Evolutionary conservation across 2,329 filamentous ascomycete genomes (phyloP).

Genomic region (Cercospora sojina): DNA sequence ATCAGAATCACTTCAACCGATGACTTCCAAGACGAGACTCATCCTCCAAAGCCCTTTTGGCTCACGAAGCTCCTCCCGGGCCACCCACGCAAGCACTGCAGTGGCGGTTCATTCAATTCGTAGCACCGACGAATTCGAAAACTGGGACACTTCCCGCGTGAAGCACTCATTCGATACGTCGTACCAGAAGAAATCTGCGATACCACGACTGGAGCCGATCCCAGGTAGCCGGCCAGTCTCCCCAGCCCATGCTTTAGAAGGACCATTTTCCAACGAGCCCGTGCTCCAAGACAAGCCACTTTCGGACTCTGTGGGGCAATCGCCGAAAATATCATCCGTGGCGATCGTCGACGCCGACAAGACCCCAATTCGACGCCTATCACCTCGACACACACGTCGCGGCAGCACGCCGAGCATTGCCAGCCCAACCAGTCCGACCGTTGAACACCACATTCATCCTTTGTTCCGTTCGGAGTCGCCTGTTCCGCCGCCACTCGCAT

Average conservation of each 20-base stretch:
- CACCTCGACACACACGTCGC: slow-evolving; percentile 13
- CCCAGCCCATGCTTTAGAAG: slow-evolving; percentile 60
- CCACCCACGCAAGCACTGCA: slow-evolving; percentile 34
- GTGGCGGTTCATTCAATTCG: slow-evolving; percentile 39
- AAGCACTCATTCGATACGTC: slow-evolving; percentile 62
- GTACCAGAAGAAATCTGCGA: slow-evolving; percentile 47
- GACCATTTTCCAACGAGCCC: slow-evolving; percentile 40
- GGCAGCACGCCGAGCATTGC: slow-evolving; percentile 18
- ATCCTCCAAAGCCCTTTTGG: slow-evolving; percentile 55
- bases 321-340: slow-evolving; percentile 11
- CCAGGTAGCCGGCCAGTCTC: slow-evolving; percentile 66
- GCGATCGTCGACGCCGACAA: slow-evolving; percentile 16
- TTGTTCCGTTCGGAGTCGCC: slow-evolving; percentile 73
- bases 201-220: slow-evolving; percentile 65
- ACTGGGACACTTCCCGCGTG: slow-evolving; percentile 71
- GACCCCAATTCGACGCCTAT: slow-evolving; percentile 16
- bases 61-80: slow-evolving; percentile 37
- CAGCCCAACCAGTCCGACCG: slow-evolving; percentile 26
- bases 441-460: slow-evolving; percentile 73
- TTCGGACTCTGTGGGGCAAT: slow-evolving; percentile 22
- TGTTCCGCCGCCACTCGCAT: slow-evolving; percentile 60
- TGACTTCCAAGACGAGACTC: slow-evolving; percentile 58
- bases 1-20: slow-evolving; percentile 49
- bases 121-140: slow-evolving; percentile 64
- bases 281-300: slow-evolving; percentile 31